Evolutionary conservation across 2,329 filamentous ascomycete species (phyloP), one percentile per base, ranked within the genome.

Genomic region (Stachybotrys chartarum): DNA sequence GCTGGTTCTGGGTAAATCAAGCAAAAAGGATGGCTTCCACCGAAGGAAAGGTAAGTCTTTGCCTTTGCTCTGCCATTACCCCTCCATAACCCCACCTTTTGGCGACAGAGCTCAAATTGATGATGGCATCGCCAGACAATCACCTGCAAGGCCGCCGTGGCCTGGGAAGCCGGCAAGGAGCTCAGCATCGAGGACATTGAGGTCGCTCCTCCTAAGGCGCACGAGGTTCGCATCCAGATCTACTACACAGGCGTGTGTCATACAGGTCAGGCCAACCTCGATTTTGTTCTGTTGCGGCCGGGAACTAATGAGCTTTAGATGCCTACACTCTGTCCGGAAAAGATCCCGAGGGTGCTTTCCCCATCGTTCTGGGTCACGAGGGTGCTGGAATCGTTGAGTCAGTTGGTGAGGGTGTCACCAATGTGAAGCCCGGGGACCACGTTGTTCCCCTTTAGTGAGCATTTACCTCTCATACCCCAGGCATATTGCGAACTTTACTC

Each of bases 211-310:
- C 94, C 94, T 57, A 86, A 82, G 75, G 92, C 93, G 59, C 84
- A 96, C 76, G 94, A 99, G 78, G 94, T 99, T 70, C 90, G 94
- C 67, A 96, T 99, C 70, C 79, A 97, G 80, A 90, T 97, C 72
- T 87, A 93, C 81, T 95, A 97, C 80, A 99, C 94, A 54, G 94
- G 94, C 75, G 94, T 99, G 71, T 99, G 94, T 81, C 94, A 99
- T 79, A 99, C 93, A 71, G 90, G 90, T 94, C 77, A 64, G 72
- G 47, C 58, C 30, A 12, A 17, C 46, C 44, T 47, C 53, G 57
- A 58, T 45, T 31, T 10, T 35, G 42, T 46, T 30, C 10, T 24
- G 44, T 30, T 35, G 35, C 12, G n/a, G 39, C 35, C 54, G 35
- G 17, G 17, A 10, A 44, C 30, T 51, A 61, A 59, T 58, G 49